Conservation (phyloP, 495 filamentous ascomycete species). For the Aspergillus kassunensis region DNA sequence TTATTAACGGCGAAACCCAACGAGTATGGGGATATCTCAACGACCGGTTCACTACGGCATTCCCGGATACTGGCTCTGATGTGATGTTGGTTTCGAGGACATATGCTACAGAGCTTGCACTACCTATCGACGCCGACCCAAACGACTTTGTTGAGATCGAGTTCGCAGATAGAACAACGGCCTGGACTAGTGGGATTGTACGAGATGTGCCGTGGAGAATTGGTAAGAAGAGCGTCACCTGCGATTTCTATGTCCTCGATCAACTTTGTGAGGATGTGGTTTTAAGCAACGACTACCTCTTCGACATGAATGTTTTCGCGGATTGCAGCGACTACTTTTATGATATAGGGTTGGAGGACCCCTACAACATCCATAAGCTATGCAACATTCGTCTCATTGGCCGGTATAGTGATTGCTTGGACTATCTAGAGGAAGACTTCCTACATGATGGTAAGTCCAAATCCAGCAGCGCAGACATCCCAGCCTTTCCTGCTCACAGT, state of each 20-base stretch:
- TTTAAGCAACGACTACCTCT: background rate
- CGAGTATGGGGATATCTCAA: too few species aligned
- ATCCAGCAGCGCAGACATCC: too few species aligned
- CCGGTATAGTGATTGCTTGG: background rate
- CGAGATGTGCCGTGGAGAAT: background rate
- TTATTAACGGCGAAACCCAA: background rate
- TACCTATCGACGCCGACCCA: background rate
- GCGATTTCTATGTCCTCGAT: background rate
- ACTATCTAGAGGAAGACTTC: background rate
- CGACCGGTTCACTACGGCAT: background rate
- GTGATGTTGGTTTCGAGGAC: background rate
- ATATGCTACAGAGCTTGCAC: background rate
- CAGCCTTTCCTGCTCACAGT: too few species aligned
- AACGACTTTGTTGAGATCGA: background rate
- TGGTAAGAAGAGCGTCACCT: background rate
- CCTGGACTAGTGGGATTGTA: background rate
- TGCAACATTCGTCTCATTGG: background rate
- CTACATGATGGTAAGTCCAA: background rate
- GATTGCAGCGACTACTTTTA: background rate
- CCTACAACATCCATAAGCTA: too few species aligned
- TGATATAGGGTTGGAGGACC: background rate
- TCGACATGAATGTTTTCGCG: background rate
- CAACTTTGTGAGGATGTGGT: background rate
- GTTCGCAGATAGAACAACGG: background rate
- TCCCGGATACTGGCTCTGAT: background rate